Evolutionary conservation across 2,329 filamentous ascomycete species (phyloP).

Genomic region (Bimuria novae-zelandiae): DNA sequence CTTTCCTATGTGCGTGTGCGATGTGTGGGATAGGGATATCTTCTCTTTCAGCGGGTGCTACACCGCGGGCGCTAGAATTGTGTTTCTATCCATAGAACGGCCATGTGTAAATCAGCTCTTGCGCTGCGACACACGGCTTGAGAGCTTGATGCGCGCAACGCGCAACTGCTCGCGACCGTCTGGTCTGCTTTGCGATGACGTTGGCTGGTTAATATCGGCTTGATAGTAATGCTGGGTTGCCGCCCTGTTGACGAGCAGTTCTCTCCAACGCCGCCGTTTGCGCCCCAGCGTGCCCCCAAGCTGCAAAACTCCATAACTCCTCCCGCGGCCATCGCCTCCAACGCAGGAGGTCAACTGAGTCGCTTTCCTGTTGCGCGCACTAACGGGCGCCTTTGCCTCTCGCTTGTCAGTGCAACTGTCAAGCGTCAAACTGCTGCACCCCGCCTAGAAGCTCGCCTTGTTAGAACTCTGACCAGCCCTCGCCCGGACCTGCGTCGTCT

Average conservation of each 20-base stretch:
- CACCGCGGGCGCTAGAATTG: background rate
- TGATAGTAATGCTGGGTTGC: conserved; percentile 17
- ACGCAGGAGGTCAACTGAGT: background rate
- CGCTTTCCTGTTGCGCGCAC: conserved; percentile 1
- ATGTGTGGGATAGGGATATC: background rate
- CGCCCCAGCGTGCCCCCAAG: background rate
- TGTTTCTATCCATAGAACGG: background rate
- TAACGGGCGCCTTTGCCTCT: conserved; percentile 1
- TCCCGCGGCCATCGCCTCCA: background rate
- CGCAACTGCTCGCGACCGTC: background rate
- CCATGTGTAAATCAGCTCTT: background rate
- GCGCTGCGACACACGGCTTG: background rate
- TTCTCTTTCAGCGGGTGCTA: background rate
- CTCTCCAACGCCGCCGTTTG: conserved; percentile 11
- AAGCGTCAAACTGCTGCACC: conserved; percentile 10
- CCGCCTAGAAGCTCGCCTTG: conserved; percentile 12
- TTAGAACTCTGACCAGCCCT: conserved; percentile 13
- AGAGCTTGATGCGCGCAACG: conserved; percentile 9
- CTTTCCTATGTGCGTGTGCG: too few species aligned
- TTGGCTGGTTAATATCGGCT: conserved; percentile 6
- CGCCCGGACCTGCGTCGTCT: conserved; percentile 16
- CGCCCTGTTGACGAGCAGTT: conserved; percentile 14
- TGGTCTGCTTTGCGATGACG: conserved; percentile 24
- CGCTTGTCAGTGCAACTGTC: conserved; percentile 9
- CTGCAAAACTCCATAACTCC: background rate